Evolutionary conservation across 2,329 filamentous ascomycete species (phyloP).

Genomic region (Pseudocercospora vitis): DNA sequence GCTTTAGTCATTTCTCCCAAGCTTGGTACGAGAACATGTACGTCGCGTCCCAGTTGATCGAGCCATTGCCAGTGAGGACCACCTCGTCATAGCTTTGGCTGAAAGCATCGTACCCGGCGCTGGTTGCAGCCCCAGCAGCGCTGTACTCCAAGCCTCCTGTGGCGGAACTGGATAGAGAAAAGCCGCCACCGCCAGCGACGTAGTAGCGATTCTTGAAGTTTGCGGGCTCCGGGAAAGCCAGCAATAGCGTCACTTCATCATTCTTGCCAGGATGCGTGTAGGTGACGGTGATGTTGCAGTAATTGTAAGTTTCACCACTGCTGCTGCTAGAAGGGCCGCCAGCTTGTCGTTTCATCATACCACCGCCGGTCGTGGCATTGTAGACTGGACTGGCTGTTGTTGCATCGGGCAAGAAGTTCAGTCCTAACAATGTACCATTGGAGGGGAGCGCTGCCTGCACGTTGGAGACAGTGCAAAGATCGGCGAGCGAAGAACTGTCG

Average conservation of each 20-base stretch:
- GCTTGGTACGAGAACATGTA: slow-evolving; percentile 54
- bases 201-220: slow-evolving; percentile 51
- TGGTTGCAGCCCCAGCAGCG: slow-evolving; percentile 50
- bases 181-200: slow-evolving; percentile 50
- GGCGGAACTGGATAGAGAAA: slow-evolving; percentile 34
- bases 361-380: slow-evolving; percentile 35
- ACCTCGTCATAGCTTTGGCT: slow-evolving; percentile 41
- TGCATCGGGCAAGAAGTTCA: slow-evolving; percentile 44
- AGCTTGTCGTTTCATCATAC: slow-evolving; percentile 36
- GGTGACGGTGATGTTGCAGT: slow-evolving; percentile 24
- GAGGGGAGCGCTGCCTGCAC: slow-evolving; percentile 20
- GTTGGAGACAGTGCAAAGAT: slow-evolving; percentile 25
- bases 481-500: slow-evolving; percentile 17
- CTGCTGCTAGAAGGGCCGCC: slow-evolving; percentile 42
- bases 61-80: slow-evolving; percentile 43
- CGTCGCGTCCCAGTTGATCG: slow-evolving; percentile 51
- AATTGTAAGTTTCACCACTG: slow-evolving; percentile 33
- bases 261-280: slow-evolving; percentile 23
- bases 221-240: slow-evolving; percentile 42
- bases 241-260: slow-evolving; percentile 32
- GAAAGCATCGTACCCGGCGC: slow-evolving; percentile 54
- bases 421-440: slow-evolving; percentile 24
- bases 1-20: slow-evolving; percentile 52
- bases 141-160: slow-evolving; percentile 47
- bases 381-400: slow-evolving; percentile 42